Conservation (phyloP, 139 green algal species). For the Ettlia oleoabundans region DNA sequence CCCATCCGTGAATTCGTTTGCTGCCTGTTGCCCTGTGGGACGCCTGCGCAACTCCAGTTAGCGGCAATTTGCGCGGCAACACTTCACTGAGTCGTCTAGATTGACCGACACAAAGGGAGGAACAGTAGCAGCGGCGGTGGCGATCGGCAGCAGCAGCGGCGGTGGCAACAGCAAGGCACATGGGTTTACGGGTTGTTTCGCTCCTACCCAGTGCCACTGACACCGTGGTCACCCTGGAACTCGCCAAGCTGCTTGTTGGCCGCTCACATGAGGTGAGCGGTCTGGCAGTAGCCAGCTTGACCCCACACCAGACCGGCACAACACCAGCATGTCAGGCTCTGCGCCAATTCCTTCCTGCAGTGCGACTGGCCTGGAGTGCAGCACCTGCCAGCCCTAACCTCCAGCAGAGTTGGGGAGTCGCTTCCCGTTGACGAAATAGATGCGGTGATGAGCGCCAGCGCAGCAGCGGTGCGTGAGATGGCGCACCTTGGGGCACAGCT, state of each 20-base stretch:
- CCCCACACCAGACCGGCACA: not conserved
- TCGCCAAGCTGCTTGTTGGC: conserved; percentile 42
- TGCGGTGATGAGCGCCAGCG: conserved; percentile 43
- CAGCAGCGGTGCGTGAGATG: conserved; percentile 45
- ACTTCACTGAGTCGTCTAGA: too few species aligned
- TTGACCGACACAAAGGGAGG: too few species aligned
- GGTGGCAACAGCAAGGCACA: too few species aligned
- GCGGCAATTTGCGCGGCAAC: too few species aligned
- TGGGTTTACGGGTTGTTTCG: conserved; percentile 60
- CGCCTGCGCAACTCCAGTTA: too few species aligned
- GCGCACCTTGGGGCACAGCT: conserved; percentile 37
- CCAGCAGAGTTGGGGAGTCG: conserved; percentile 43
- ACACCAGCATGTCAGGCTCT: not conserved
- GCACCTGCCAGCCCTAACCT: conserved; percentile 41
- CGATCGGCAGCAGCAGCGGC: too few species aligned
- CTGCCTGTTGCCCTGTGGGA: too few species aligned
- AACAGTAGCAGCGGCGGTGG: too few species aligned
- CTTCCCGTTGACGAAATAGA: conserved; percentile 51
- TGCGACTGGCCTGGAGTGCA: conserved; percentile 51
- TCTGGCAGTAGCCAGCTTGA: not conserved
- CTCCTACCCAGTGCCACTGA: conserved; percentile 67
- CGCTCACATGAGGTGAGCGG: conserved; percentile 47
- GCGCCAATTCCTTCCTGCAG: conserved; percentile 27
- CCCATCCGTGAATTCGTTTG: too few species aligned
- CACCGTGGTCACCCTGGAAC: conserved; percentile 44